Evolutionary conservation across 176 grass and related monocot species (phyloP), one percentile per base, ranked within the genome.

Genomic region (Miscanthus lutarioriparius): DNA sequence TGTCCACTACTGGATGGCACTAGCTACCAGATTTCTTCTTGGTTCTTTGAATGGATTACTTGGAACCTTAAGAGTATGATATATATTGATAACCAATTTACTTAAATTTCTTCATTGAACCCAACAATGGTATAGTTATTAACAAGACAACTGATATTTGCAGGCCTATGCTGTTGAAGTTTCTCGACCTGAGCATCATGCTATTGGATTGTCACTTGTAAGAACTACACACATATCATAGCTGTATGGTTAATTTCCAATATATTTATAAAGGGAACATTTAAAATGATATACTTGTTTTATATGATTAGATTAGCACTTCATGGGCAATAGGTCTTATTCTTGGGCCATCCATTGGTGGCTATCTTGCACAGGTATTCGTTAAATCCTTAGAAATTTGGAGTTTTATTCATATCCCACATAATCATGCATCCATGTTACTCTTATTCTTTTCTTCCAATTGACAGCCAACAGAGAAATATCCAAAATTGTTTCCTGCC

Each of bases 121-220:
- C 15, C 10, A 16, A 40, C 9, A 3, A 53, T 40, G 1, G 20
- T 26, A 61, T 8, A 25, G 2, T 62, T 49, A 1, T 4, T 75
- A 35, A 33, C 53, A 70, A 45, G 4, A 6, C 4, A 32, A 23
- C 33, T 49, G 12, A 22, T 70, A 10, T 23, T 23, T 43, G 4
- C 80, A 96, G 91, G 94, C 94, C 48, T 96, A 96, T 58, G 82
- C 84, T 71, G 63, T 91, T 58, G 94, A 96, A 93, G 84, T 91
- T 82, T 91, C 91, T 76, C 85, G 72, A 47, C 71, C 71, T 17
- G 89, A 96, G 75, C 73, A 96, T 75, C 78, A 93, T 41, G 69
- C 91, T 38, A 79, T 93, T 38, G 91, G 73, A 64, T 53, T 96
- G 62, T 93, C 94, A 80, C 83, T 96, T 19, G 94, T 93, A 56